These are phyloP conservation scores for Tagetes patula DNA, from an alignment of 129 eudicot species.

Conservation along the genomic window DNA sequence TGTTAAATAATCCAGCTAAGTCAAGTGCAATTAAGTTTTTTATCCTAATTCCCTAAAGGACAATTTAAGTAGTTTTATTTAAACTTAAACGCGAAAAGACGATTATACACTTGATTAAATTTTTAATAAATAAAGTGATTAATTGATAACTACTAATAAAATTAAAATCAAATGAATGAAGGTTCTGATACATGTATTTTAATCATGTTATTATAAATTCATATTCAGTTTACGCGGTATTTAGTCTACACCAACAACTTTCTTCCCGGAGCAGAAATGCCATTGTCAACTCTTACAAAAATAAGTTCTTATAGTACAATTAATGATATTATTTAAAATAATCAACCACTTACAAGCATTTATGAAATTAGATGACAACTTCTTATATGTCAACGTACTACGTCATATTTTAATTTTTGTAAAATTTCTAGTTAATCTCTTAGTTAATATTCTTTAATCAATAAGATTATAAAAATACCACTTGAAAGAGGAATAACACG, in stretches of 20 bases:
- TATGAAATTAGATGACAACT: not conserved
- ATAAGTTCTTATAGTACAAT: not conserved
- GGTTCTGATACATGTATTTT: too few species aligned
- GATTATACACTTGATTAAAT: too few species aligned
- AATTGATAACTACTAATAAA: too few species aligned
- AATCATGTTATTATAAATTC: too few species aligned
- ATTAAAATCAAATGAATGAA: too few species aligned
- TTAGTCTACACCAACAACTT: not conserved
- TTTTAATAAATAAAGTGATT: too few species aligned
- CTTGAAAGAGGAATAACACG: not conserved
- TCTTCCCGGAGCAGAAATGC: not conserved
- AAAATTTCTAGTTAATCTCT: not conserved
- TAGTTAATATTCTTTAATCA: not conserved
- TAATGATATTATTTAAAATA: too few species aligned
- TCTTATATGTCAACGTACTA: conserved; percentile 4
- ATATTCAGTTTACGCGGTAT: not conserved
- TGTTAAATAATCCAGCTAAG: too few species aligned
- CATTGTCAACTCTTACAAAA: conserved; percentile 10
- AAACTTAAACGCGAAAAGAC: too few species aligned
- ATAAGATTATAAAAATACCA: not conserved
- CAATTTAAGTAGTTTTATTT: too few species aligned
- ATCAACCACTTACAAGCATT: not conserved
- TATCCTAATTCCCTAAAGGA: too few species aligned
- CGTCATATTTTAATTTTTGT: not conserved
- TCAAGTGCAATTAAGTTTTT: too few species aligned